These are phyloP conservation scores for Basidioascus undulatus DNA, from an alignment of 768 basidiomycete species.

Conservation along the genomic window DNA sequence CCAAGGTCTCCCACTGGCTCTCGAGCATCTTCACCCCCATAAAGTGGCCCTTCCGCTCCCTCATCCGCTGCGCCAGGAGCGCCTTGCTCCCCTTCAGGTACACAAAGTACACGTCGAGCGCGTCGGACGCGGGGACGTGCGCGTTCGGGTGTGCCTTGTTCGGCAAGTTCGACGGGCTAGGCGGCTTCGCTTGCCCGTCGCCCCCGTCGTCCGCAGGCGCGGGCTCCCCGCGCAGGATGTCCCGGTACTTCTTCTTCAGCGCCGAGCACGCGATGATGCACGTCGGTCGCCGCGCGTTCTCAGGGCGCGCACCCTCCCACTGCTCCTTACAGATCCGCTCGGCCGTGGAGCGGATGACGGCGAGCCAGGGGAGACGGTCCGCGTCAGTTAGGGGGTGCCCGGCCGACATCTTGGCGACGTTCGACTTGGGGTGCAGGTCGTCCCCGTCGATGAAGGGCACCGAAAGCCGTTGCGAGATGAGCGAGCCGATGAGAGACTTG, in stretches of 20 bases:
- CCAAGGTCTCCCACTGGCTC: slow-evolving; percentile 46
- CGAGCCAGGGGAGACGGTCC: slow-evolving; percentile 72
- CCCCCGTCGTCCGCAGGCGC: slow-evolving; percentile 10
- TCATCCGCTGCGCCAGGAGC: slow-evolving; percentile 15
- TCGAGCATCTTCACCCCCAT: slow-evolving; percentile 66
- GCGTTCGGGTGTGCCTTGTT: slow-evolving; percentile 2
- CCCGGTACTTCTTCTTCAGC: slow-evolving; percentile 55
- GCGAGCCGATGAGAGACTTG: slow-evolving; percentile 28
- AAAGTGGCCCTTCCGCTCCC: slow-evolving; percentile 34
- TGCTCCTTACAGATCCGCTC: slow-evolving; percentile 13
- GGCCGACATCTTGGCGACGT: slow-evolving; percentile 66
- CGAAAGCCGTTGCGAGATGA: slow-evolving; percentile 33
- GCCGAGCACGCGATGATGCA: slow-evolving; percentile 74
- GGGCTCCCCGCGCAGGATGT: slow-evolving; percentile 42
- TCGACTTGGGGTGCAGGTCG: slow-evolving; percentile 52
- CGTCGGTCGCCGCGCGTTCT: slow-evolving; percentile 19
- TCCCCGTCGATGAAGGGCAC: slow-evolving; percentile 75
- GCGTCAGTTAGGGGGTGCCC: slow-evolving; percentile 53
- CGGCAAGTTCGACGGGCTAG: too few species aligned
- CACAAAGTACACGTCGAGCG: slow-evolving; percentile 48
- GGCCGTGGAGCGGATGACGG: slow-evolving; percentile 39
- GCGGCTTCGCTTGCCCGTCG: too few species aligned
- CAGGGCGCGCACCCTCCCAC: slow-evolving; percentile 8
- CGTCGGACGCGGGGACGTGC: slow-evolving; percentile 2
- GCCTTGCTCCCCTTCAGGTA: slow-evolving; percentile 24